Conservation (phyloP, 2,329 filamentous ascomycete genomes). For the Paecilomyces dactylethromorphus region DNA sequence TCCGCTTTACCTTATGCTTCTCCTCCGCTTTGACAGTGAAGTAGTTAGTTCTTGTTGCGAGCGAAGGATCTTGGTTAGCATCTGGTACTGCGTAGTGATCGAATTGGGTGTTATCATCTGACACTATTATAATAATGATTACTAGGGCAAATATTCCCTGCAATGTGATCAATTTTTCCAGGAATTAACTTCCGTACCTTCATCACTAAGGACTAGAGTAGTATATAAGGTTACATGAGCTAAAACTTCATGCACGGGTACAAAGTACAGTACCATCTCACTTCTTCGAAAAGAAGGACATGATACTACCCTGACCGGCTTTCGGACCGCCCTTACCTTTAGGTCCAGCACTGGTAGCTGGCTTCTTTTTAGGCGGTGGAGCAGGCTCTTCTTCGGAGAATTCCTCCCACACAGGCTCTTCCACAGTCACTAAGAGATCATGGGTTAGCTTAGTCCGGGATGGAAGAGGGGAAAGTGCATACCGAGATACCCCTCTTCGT, state of each 20-base stretch:
- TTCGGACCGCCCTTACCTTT: slow-evolving; percentile 55
- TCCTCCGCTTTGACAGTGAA: background rate
- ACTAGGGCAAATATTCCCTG: slow-evolving; percentile 7
- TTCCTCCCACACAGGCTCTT: slow-evolving; percentile 81
- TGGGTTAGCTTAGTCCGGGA: slow-evolving; percentile 6
- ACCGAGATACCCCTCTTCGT: slow-evolving; percentile 88
- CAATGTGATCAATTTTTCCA: background rate
- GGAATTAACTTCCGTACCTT: background rate
- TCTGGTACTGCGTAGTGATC: background rate
- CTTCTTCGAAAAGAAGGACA: slow-evolving; percentile 88
- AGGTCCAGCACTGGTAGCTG: slow-evolving; percentile 34
- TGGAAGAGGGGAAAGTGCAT: slow-evolving; percentile 26
- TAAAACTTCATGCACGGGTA: background rate
- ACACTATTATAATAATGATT: slow-evolving; percentile 6
- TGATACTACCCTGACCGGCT: slow-evolving; percentile 64
- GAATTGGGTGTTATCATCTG: background rate
- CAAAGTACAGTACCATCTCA: slow-evolving; percentile 22
- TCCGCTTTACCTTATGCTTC: background rate
- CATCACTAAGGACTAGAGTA: background rate
- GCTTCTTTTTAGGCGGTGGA: slow-evolving; percentile 42
- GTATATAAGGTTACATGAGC: background rate
- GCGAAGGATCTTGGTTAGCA: background rate
- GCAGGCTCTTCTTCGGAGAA: slow-evolving; percentile 82
- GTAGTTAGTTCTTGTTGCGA: background rate
- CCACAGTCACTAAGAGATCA: slow-evolving; percentile 64